A percentile compares a stretch with the other conserved stretches of the same genome.
Evolutionary conservation across 2,329 filamentous ascomycete species (phyloP).

Genomic region (Fusarium pseudograminearum): DNA sequence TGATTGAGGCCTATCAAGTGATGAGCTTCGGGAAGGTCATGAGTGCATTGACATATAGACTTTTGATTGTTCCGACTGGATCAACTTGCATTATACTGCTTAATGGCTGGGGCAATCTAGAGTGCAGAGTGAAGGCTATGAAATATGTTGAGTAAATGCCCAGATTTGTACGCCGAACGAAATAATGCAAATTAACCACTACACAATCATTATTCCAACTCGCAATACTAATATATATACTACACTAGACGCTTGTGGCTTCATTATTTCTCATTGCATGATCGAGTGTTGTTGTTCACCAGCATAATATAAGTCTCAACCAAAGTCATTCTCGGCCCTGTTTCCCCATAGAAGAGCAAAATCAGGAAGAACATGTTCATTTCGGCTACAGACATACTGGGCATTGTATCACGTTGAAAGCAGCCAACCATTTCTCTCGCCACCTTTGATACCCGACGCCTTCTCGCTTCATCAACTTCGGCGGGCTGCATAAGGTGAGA

Average conservation of each 20-base stretch:
- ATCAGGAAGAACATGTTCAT: conserved; percentile 14
- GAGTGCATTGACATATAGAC: not conserved
- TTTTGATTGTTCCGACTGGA: not conserved
- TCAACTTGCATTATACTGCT: not conserved
- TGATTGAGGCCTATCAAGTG: conserved; percentile 10
- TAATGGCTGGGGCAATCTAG: not conserved
- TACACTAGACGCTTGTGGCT: not conserved
- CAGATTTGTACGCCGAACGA: not conserved
- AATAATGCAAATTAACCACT: not conserved
- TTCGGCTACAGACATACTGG: conserved; percentile 27
- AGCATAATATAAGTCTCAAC: not conserved
- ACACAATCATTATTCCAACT: not conserved
- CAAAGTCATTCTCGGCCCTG: not conserved
- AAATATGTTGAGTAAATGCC: not conserved
- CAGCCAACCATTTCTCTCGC: conserved; percentile 19
- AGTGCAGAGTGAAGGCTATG: not conserved
- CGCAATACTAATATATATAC: not conserved
- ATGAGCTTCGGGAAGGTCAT: not conserved
- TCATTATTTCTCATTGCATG: not conserved
- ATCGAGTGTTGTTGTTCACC: not conserved
- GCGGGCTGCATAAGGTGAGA: conserved; percentile 37
- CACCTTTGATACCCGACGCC: conserved; percentile 19
- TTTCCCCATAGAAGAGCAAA: not conserved
- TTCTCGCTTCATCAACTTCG: conserved; percentile 42
- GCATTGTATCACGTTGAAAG: conserved; percentile 15